Percentiles rank a stretch among this genome's conserved stretches.
Conservation (phyloP, 371 early-diverging fungal species). For the Lichtheimia hyalospora region DNA sequence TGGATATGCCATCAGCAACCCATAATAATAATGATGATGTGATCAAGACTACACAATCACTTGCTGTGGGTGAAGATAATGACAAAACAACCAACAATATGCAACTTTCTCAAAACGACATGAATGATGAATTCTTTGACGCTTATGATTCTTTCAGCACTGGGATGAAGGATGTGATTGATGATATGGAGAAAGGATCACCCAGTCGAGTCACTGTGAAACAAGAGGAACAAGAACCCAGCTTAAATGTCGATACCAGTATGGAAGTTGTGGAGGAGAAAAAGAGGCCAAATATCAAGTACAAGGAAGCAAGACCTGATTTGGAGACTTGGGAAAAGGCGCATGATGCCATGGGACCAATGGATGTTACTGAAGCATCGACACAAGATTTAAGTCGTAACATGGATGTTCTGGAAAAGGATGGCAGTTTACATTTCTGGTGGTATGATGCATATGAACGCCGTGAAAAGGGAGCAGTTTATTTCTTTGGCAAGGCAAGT, state of each 20-base stretch:
- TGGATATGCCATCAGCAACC: no score
- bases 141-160: no score
- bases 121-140: no score
- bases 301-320: conserved; percentile 17
- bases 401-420: conserved; percentile 49
- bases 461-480: conserved; percentile 74
- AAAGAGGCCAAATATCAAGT: not conserved
- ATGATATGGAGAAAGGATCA: no score
- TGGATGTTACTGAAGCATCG: conserved; percentile 18
- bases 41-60: no score
- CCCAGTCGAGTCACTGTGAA: not conserved
- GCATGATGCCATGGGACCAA: conserved; percentile 8
- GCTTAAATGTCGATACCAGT: not conserved
- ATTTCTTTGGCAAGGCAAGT: conserved; percentile 89
- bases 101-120: no score
- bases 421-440: conserved; percentile 71
- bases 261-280: conserved; percentile 5
- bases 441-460: conserved; percentile 95
- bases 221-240: not conserved
- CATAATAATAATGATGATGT: no score
- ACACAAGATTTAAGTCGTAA: conserved; percentile 13
- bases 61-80: no score
- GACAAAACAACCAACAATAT: no score
- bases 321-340: conserved; percentile 32
- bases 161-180: no score